Evolutionary conservation across 305 asterid genomes (phyloP).

Genomic region (Andrographis paniculata): DNA sequence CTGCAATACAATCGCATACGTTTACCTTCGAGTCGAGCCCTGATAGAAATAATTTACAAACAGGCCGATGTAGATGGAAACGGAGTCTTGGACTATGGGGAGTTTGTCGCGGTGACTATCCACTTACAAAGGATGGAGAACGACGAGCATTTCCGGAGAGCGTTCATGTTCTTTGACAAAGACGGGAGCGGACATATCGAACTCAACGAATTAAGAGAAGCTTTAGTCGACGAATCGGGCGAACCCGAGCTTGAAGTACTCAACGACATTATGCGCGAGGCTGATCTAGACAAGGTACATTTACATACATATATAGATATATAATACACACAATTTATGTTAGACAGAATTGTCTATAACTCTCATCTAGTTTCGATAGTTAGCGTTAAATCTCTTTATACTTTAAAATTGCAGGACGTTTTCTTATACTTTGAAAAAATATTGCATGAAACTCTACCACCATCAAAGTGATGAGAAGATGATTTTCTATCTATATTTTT

Average conservation of each 20-base stretch:
- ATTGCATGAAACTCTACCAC: too few species aligned
- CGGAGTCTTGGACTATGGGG: conserved; percentile 91
- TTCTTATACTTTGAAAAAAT: too few species aligned
- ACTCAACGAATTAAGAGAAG: conserved; percentile 73
- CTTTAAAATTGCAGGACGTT: too few species aligned
- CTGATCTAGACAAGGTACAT: conserved; percentile 85
- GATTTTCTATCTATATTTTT: too few species aligned
- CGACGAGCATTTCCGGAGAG: conserved; percentile 83
- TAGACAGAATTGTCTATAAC: too few species aligned
- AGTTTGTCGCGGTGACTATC: conserved; percentile 96
- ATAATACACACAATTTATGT: too few species aligned
- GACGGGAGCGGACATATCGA: conserved; percentile 89
- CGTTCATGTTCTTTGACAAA: conserved; percentile 87
- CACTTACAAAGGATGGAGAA: conserved; percentile 95
- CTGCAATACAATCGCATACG: too few species aligned
- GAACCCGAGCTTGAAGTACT: conserved; percentile 53
- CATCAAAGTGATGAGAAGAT: too few species aligned
- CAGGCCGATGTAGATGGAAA: conserved; percentile 98
- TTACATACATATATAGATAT: too few species aligned
- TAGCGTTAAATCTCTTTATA: too few species aligned
- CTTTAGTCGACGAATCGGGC: conserved; percentile 80
- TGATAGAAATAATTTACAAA: conserved; percentile 13
- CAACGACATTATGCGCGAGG: conserved; percentile 81
- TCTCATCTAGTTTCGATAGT: too few species aligned
- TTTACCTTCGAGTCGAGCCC: not conserved